Evolutionary conservation across 306 rosid species (phyloP).

Genomic region (Cicer pinnatifidum): DNA sequence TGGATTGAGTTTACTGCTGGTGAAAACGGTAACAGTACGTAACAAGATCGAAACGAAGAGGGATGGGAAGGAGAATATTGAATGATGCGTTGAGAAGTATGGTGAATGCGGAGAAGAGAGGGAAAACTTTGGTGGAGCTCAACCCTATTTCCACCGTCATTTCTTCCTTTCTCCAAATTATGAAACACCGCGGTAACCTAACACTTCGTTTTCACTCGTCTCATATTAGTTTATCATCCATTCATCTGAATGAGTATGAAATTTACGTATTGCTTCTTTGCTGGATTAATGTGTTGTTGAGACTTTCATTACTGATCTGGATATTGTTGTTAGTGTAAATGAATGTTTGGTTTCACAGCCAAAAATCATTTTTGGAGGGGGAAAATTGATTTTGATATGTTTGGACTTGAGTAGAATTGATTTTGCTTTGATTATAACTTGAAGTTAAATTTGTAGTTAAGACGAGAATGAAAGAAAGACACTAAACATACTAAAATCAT

Average conservation of each 20-base stretch:
- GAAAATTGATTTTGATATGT: too few relatives aligned
- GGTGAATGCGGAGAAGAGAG: conserved; percentile 85
- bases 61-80: conserved; percentile 85
- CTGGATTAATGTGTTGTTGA: neutral
- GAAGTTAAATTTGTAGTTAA: too few relatives aligned
- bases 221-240: too few relatives aligned
- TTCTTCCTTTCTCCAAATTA: conserved; percentile 79
- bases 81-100: conserved; percentile 77
- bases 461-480: neutral
- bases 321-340: neutral
- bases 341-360: too few relatives aligned
- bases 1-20: neutral
- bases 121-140: conserved; percentile 74
- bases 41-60: neutral
- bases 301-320: neutral
- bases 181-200: conserved; percentile 73
- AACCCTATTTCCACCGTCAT: conserved; percentile 59
- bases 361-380: too few relatives aligned
- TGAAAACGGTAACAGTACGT: neutral
- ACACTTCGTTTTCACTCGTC: neutral
- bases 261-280: neutral
- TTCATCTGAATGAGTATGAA: neutral
- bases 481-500: neutral
- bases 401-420: too few relatives aligned
- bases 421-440: too few relatives aligned